A percentile compares a stretch with the other conserved stretches of the same genome.
Evolutionary conservation across 768 basidiomycete species (phyloP).

Genomic region (Myochromella boudieri): DNA sequence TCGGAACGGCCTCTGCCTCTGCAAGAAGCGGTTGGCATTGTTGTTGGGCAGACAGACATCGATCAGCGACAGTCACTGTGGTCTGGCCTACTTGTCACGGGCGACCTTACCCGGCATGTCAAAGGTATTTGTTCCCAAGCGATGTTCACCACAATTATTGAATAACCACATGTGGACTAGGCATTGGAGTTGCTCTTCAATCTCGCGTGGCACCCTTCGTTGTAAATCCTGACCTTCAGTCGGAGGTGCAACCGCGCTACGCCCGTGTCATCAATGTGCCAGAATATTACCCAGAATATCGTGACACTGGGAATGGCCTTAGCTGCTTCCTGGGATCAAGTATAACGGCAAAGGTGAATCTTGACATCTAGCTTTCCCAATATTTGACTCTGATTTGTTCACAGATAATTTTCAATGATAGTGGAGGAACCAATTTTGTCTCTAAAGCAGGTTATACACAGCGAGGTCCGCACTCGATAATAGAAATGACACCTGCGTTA

Average conservation of each 20-base stretch:
- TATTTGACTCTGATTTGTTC: constrained; percentile 3
- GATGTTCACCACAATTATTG: constrained; percentile 1
- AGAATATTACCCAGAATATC: constrained; percentile 89
- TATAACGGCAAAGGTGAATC: constrained; percentile 78
- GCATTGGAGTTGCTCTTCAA: constrained; percentile 67
- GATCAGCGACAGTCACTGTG: constrained; percentile 72
- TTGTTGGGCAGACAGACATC: constrained; percentile 60
- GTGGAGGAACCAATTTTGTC: constrained; percentile 65
- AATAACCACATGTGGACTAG: constrained; percentile 29
- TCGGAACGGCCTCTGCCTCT: constrained; percentile 42
- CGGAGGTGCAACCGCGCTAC: constrained; percentile 69
- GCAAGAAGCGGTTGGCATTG: constrained; percentile 66
- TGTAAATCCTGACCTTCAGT: constrained; percentile 59
- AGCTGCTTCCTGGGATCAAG: constrained; percentile 81
- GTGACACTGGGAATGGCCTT: constrained; percentile 79
- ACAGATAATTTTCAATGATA: constrained; percentile 76
- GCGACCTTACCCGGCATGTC: constrained; percentile 68
- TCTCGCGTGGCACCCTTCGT: constrained; percentile 68
- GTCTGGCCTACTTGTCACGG: constrained; percentile 80
- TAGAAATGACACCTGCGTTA: constrained; percentile 76
- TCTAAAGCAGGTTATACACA: constrained; percentile 76
- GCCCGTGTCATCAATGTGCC: constrained; percentile 69
- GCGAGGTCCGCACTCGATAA: constrained; percentile 71
- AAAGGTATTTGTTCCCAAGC: constrained; percentile 49
- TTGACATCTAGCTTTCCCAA: background rate